phyloP scores from a whole-genome alignment of 140 eudicot genomes.

The Cichorium intybus region DNA sequence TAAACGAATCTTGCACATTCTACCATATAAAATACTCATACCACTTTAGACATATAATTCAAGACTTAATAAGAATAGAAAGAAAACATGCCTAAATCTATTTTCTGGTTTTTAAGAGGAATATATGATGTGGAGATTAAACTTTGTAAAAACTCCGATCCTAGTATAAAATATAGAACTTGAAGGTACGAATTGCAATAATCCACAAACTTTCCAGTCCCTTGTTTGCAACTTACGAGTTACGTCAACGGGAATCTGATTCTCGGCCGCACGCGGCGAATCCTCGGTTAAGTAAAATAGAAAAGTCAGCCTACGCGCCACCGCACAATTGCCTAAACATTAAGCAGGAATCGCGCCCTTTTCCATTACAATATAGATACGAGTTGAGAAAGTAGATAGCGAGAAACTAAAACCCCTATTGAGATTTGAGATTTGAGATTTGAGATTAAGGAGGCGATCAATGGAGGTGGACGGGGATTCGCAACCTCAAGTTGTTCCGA shows the following conservation, averaged over 20 bases:
- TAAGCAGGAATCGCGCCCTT: slow-evolving; percentile 27
- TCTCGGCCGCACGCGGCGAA: slow-evolving; percentile 29
- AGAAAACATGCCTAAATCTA: too few species aligned
- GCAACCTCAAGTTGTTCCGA: slow-evolving; percentile 13
- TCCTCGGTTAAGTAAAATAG: slow-evolving; percentile 26
- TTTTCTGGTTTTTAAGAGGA: too few species aligned
- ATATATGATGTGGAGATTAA: not conserved
- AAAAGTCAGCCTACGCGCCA: slow-evolving; percentile 26
- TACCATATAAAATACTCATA: too few species aligned
- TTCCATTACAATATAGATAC: not conserved
- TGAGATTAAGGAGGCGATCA: slow-evolving; percentile 4
- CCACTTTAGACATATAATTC: too few species aligned
- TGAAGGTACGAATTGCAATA: not conserved
- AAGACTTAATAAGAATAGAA: too few species aligned
- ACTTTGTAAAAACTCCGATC: not conserved
- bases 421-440: slow-evolving; percentile 2
- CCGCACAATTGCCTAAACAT: slow-evolving; percentile 28
- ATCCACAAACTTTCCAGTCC: not conserved
- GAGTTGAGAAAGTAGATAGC: not conserved
- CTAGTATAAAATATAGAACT: not conserved
- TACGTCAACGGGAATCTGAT: slow-evolving; percentile 32
- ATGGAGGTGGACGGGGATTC: slow-evolving; percentile 39
- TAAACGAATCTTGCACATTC: too few species aligned
- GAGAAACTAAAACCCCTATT: not conserved
- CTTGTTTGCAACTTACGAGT: not conserved